Evolutionary conservation across 176 grass and related monocot genomes (phyloP).

Genomic region (Metroxylon sagu): DNA sequence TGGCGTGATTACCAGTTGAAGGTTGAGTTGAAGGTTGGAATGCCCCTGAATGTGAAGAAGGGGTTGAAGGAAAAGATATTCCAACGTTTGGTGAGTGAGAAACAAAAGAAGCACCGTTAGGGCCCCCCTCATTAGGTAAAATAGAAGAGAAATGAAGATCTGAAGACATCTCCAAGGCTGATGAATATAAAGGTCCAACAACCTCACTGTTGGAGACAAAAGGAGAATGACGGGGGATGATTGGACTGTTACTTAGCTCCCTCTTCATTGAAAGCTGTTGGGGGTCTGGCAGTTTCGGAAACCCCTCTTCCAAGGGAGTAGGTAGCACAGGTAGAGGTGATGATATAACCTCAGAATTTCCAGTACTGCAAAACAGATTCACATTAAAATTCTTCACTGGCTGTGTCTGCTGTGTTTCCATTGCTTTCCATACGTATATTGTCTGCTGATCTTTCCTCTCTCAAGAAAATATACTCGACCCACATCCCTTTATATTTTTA

Average conservation of each 20-base stretch:
- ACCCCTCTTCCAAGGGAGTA: slow-evolving; percentile 39
- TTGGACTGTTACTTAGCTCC: slow-evolving; percentile 25
- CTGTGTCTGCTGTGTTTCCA: no score
- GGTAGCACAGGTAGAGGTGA: slow-evolving; percentile 56
- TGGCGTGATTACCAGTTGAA: slow-evolving; percentile 3
- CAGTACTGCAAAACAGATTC: slow-evolving; percentile 28
- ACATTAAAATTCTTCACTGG: slow-evolving; percentile 42
- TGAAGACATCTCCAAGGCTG: slow-evolving; percentile 28
- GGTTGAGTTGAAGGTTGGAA: slow-evolving; percentile 6
- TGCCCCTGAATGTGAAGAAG: slow-evolving; percentile 12
- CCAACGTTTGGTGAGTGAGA: slow-evolving; percentile 13
- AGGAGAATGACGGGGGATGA: slow-evolving; percentile 15
- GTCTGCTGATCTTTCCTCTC: no score
- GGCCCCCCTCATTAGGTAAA: slow-evolving; percentile 13
- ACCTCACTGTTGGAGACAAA: slow-evolving; percentile 5
- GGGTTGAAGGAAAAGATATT: slow-evolving; percentile 10
- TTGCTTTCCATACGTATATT: no score
- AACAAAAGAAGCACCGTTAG: slow-evolving; percentile 14
- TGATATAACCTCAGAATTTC: slow-evolving; percentile 42
- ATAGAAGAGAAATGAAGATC: slow-evolving; percentile 19
- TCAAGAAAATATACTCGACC: no score
- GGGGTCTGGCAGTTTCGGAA: slow-evolving; percentile 24
- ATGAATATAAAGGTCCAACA: slow-evolving; percentile 4
- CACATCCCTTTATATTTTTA: no score
- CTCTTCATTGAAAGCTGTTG: slow-evolving; percentile 40